These are phyloP conservation scores for Leccinum pseudoinsigne DNA, from an alignment of 1,284 basidiomycete genomes.

Conservation along the genomic window DNA sequence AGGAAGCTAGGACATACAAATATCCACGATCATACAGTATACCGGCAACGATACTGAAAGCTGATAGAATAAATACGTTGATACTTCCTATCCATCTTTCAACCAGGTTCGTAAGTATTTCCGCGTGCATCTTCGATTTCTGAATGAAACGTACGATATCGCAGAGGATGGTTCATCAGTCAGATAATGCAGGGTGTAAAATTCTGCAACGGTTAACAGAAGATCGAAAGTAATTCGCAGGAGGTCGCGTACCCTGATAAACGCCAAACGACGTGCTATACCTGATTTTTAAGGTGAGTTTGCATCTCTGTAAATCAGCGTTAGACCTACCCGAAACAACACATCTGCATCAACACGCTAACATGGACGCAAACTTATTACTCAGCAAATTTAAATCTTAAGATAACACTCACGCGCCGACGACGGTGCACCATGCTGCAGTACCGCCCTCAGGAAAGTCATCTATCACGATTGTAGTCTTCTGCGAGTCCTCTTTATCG, in stretches of 20 bases:
- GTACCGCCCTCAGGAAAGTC: slow-evolving; percentile 32
- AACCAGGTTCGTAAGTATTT: neutral
- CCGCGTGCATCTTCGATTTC: neutral
- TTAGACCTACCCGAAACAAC: slow-evolving; percentile 26
- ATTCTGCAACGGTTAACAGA: slow-evolving; percentile 20
- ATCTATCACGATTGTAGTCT: neutral
- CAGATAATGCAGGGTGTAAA: slow-evolving; percentile 33
- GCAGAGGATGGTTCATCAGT: slow-evolving; percentile 26
- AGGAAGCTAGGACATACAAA: slow-evolving; percentile 25
- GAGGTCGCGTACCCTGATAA: slow-evolving; percentile 28
- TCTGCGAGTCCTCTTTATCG: slow-evolving; percentile 2
- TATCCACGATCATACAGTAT: slow-evolving; percentile 31
- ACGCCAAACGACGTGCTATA: slow-evolving; percentile 29
- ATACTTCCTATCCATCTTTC: slow-evolving; percentile 34
- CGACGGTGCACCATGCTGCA: slow-evolving; percentile 27
- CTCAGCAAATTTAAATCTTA: neutral
- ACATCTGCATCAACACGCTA: slow-evolving; percentile 26
- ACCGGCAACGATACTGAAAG: slow-evolving; percentile 19
- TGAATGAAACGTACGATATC: slow-evolving; percentile 27
- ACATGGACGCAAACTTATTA: neutral
- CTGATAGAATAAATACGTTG: slow-evolving; percentile 23
- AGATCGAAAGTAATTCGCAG: neutral
- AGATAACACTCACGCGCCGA: slow-evolving; percentile 24
- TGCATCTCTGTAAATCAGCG: neutral
- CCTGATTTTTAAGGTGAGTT: slow-evolving; percentile 9